A percentile compares a stretch with the other conserved stretches of the same genome.
phyloP scores from a whole-genome alignment of 495 filamentous ascomycete species.

The Darksidea phi region DNA sequence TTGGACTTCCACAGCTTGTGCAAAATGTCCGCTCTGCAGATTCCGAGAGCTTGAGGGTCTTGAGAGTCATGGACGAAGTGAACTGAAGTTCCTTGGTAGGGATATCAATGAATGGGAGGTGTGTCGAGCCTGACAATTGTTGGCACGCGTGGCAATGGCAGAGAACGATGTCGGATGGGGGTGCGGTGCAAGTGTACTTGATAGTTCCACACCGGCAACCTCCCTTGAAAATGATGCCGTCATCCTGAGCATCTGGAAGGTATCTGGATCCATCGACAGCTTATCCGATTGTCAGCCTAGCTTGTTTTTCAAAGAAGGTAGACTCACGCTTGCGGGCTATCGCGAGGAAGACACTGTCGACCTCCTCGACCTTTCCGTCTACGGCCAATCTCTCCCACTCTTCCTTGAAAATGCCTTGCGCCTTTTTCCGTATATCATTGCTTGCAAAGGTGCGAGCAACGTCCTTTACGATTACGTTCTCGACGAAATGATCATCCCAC shows the following conservation, averaged over 20 bases:
- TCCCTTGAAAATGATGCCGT: constrained; percentile 15
- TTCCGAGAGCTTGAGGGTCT: constrained; percentile 14
- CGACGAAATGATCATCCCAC: constrained; percentile 13
- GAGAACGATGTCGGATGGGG: constrained; percentile 13
- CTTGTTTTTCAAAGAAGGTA: neutral
- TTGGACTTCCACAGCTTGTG: constrained; percentile 25
- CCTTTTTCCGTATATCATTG: constrained; percentile 8
- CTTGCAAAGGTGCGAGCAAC: neutral
- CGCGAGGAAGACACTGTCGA: constrained; percentile 24
- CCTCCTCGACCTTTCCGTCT: constrained; percentile 29
- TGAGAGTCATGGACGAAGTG: neutral
- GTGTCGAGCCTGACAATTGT: constrained; percentile 25
- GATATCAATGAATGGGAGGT: constrained; percentile 18
- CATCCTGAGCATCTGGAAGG: neutral
- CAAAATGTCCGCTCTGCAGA: constrained; percentile 22
- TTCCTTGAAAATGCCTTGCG: constrained; percentile 14
- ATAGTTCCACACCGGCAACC: constrained; percentile 29
- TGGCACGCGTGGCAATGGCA: constrained; percentile 34
- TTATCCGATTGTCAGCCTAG: neutral
- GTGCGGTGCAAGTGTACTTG: constrained; percentile 12
- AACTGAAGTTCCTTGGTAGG: constrained; percentile 6
- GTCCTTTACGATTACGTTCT: constrained; percentile 6
- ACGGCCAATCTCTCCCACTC: constrained; percentile 27
- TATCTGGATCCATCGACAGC: neutral
- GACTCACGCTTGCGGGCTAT: constrained; percentile 20